Percentiles rank a stretch among this genome's conserved stretches.
Evolutionary conservation across 352 stramenopile genomes (phyloP).

Genomic region (Stephanocyclus meneghinianus): DNA sequence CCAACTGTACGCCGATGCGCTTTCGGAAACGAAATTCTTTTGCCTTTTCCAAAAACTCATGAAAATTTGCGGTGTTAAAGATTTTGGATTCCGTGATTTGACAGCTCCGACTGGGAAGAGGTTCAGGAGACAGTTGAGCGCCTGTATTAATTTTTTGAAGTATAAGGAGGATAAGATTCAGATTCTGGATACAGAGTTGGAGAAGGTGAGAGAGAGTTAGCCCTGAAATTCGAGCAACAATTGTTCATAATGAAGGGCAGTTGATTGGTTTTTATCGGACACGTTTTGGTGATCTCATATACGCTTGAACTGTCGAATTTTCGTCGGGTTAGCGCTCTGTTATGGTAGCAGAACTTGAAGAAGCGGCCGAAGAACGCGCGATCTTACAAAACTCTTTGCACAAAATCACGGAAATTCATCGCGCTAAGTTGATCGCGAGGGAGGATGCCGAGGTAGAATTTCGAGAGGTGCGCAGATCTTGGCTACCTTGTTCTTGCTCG

Average conservation of each 20-base stretch:
- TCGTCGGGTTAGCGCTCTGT: conserved; percentile 61
- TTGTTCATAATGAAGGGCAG: too few species aligned
- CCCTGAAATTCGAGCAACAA: too few species aligned
- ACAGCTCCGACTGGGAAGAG: conserved; percentile 87
- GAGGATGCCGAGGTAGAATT: conserved; percentile 84
- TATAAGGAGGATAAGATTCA: conserved; percentile 91
- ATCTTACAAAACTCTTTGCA: conserved; percentile 55
- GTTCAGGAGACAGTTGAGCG: conserved; percentile 90
- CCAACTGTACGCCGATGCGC: conserved; percentile 92
- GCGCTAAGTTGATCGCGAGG: conserved; percentile 51
- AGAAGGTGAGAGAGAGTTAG: conserved; percentile 51
- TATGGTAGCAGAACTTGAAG: conserved; percentile 62
- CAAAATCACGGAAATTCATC: conserved; percentile 47
- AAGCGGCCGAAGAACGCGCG: conserved; percentile 64
- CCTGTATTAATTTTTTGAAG: conserved; percentile 96
- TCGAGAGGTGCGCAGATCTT: conserved; percentile 60
- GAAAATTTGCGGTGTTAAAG: conserved; percentile 88
- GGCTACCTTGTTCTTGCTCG: background rate
- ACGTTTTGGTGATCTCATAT: background rate
- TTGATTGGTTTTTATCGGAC: background rate
- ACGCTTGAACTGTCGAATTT: background rate
- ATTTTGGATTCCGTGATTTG: conserved; percentile 93
- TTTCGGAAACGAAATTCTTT: conserved; percentile 92
- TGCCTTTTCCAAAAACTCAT: conserved; percentile 88
- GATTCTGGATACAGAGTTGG: conserved; percentile 84